A percentile compares a stretch with the other conserved stretches of the same genome.
Conservation (phyloP, 2,329 filamentous ascomycete genomes). For the Colletotrichum sidae region DNA sequence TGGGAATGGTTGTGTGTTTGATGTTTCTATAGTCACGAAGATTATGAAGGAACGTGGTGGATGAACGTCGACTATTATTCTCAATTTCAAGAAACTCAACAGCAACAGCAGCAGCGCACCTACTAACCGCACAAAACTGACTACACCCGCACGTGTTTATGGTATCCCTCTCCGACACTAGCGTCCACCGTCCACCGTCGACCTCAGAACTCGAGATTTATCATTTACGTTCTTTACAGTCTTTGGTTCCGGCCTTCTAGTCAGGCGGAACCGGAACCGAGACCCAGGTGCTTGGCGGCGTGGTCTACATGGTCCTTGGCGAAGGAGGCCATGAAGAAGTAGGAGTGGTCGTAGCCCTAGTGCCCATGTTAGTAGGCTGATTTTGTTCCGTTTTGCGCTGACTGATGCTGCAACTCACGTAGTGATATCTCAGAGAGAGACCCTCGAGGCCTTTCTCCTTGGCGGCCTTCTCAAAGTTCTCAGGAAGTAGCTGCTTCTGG, state of each 20-base stretch:
- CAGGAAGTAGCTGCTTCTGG: conserved; percentile 89
- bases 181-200: neutral
- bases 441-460: conserved; percentile 80
- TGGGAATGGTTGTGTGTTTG: neutral
- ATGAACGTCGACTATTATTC: conserved; percentile 31
- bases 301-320: conserved; percentile 91
- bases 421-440: conserved; percentile 84
- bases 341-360: conserved; percentile 94
- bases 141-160: conserved; percentile 6
- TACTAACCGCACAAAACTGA: neutral
- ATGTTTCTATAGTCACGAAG: conserved; percentile 24
- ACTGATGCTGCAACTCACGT: conserved; percentile 58
- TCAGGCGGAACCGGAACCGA: conserved; percentile 41
- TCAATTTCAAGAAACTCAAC: conserved; percentile 35
- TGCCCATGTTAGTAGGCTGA: neutral
- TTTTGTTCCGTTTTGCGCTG: neutral
- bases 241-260: conserved; percentile 28
- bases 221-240: conserved; percentile 25
- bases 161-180: conserved; percentile 20
- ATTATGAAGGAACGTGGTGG: conserved; percentile 32
- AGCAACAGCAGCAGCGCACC: conserved; percentile 6
- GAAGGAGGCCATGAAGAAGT: conserved; percentile 95
- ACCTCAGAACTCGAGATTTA: conserved; percentile 1
- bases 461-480: conserved; percentile 88
- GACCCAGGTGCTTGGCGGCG: conserved; percentile 83